Conservation (phyloP, 2,329 filamentous ascomycete genomes). For the Colletotrichum kahawae region DNA sequence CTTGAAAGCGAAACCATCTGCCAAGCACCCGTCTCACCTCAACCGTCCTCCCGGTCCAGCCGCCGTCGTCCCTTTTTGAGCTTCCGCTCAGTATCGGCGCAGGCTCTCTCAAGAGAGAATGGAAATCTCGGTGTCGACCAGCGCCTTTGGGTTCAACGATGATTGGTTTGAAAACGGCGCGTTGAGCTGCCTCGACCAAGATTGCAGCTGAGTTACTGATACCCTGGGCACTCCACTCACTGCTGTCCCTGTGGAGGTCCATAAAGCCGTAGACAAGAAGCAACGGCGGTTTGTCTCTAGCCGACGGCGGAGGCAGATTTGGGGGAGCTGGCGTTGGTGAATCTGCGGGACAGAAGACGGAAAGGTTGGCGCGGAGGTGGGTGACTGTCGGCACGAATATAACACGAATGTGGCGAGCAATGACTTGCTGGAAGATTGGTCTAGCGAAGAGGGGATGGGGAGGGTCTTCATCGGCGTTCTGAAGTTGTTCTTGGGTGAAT, state of each 20-base stretch:
- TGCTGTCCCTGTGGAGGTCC: slow-evolving; percentile 68
- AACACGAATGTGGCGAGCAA: slow-evolving; percentile 71
- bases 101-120: slow-evolving; percentile 51
- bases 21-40: slow-evolving; percentile 61
- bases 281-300: slow-evolving; percentile 36
- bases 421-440: slow-evolving; percentile 72
- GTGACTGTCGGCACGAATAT: slow-evolving; percentile 78
- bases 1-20: slow-evolving; percentile 68
- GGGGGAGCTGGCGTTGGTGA: slow-evolving; percentile 44
- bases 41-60: slow-evolving; percentile 64
- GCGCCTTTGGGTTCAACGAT: slow-evolving; percentile 50
- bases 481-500: neutral
- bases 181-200: slow-evolving; percentile 64
- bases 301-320: slow-evolving; percentile 10
- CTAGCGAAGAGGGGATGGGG: slow-evolving; percentile 55
- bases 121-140: slow-evolving; percentile 32
- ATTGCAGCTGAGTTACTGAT: slow-evolving; percentile 66
- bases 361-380: slow-evolving; percentile 78
- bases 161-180: slow-evolving; percentile 47
- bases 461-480: neutral
- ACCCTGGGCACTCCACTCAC: slow-evolving; percentile 79
- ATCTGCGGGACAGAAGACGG: slow-evolving; percentile 52
- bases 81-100: slow-evolving; percentile 68
- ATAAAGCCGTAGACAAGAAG: slow-evolving; percentile 71
- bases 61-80: slow-evolving; percentile 53